A percentile compares a stretch with the other conserved stretches of the same genome.
phyloP scores from a whole-genome alignment of 106 monocot genomes.

The Dendrobium chrysotoxum region DNA sequence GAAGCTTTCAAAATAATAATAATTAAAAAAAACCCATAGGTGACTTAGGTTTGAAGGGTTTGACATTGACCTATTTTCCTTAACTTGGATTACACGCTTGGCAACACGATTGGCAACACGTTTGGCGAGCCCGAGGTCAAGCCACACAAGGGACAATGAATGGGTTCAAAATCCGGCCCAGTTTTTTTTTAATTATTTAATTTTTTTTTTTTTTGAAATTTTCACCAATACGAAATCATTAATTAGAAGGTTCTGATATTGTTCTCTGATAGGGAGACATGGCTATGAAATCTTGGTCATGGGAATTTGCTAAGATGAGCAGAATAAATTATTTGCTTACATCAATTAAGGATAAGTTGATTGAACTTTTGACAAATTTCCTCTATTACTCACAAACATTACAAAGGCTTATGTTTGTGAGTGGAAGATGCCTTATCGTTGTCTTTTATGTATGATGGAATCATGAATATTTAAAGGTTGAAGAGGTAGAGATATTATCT shows the following conservation, averaged over 20 bases:
- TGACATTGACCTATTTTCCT: not conserved
- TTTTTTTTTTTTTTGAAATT: not conserved
- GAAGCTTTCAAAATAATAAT: not conserved
- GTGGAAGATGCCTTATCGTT: no score
- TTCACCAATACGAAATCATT: not conserved
- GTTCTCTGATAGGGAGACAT: not conserved
- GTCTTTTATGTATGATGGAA: no score
- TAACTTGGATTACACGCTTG: not conserved
- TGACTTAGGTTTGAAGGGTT: not conserved
- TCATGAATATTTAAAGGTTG: no score
- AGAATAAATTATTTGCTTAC: not conserved
- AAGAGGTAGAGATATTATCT: no score
- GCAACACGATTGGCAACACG: not conserved
- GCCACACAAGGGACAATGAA: not conserved
- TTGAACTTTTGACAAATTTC: not conserved
- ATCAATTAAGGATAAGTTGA: no score
- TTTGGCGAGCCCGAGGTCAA: not conserved
- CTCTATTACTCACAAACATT: no score
- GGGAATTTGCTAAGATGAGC: not conserved
- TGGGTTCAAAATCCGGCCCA: not conserved
- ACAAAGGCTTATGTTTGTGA: no score
- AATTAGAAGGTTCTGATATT: slow-evolving; percentile 4
- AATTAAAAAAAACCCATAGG: not conserved
- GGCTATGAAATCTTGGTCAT: not conserved
- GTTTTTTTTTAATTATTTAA: not conserved